Percentiles rank a stretch among this genome's conserved stretches.
Evolutionary conservation across 2,329 filamentous ascomycete genomes (phyloP).

Genomic region (Trichoderma atroviride): DNA sequence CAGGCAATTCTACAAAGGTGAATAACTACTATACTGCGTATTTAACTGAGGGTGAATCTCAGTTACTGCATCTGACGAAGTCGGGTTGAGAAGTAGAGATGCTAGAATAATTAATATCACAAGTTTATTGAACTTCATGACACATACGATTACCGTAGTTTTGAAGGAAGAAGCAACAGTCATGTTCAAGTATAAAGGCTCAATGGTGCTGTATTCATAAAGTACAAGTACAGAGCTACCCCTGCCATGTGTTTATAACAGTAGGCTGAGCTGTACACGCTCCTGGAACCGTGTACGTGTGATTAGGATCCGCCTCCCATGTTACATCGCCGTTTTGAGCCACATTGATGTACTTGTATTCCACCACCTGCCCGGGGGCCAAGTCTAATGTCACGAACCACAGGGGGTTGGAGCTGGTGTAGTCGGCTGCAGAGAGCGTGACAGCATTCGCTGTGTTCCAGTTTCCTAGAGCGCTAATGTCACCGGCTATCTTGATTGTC

Average conservation of each 20-base stretch:
- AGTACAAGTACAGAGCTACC: background rate
- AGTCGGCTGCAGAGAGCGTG: background rate
- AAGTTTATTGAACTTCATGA: background rate
- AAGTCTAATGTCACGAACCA: background rate
- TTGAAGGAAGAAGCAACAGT: too few species aligned
- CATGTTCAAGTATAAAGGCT: too few species aligned
- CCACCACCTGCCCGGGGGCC: background rate
- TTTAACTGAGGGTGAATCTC: background rate
- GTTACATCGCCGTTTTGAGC: background rate
- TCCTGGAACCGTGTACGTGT: background rate
- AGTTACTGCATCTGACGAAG: background rate
- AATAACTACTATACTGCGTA: background rate
- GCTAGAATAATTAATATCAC: background rate
- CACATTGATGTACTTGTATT: background rate
- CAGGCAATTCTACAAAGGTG: background rate
- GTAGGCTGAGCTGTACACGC: background rate
- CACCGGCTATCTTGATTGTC: background rate
- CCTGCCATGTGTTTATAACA: background rate
- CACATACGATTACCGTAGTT: too few species aligned
- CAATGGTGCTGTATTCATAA: too few species aligned
- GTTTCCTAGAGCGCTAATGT: background rate
- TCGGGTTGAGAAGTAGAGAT: background rate
- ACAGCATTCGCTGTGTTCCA: background rate
- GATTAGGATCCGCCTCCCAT: background rate
- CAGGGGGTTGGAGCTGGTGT: background rate